Base-by-base conservation (phyloP, 106 monocot genomes). In the Allium fistulosum region DNA sequence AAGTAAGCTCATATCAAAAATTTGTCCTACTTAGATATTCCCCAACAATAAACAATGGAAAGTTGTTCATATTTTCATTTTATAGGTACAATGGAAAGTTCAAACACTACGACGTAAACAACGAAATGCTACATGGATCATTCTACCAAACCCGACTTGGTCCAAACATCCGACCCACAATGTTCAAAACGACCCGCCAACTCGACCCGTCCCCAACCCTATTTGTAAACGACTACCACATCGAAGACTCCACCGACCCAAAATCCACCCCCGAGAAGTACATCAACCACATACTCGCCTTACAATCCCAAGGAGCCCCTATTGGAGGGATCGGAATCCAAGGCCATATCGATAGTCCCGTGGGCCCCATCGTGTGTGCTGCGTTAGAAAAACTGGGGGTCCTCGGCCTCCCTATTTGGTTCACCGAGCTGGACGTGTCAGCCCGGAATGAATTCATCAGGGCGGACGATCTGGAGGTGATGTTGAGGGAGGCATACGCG, bases 61-160 rank as follows among this genome's bases (percentile, higher is more conserved):
- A 37, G 2, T 37, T 2, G 2, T 37, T 5, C 37, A 37, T 37
- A 4, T 2, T 2, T 37, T 37, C 37, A 5, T 37, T 37, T 5
- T 37, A 2, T 5, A 37, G 37, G 37, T 37, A 37, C 65, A 85
- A 83, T 61, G 85, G 80, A 16, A 83, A 73, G 62, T 90, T 94
- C 67, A 65, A 60, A 45, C 94, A 94, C 58, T 90, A 90, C 57
- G 90, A 94, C 68, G 94, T 94, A 12, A 83, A 90, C 79, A 94
- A 90, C 49, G 90, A 94, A 78, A 94, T 94, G 94, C 90, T 94
- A 11, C 94, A 90, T 71, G 94, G 94, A 1, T 85, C 94, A 13
- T 94, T 94, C 74, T 94, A 81, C 50, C 84, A 85, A 50, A 85
- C 87, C 26, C 75, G 74, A 50, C 73, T 94, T 0, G 94, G 94